These are phyloP conservation scores for Kurtzmaniella natalensis DNA, from an alignment of 1,139 yeast species.

Conservation along the genomic window DNA sequence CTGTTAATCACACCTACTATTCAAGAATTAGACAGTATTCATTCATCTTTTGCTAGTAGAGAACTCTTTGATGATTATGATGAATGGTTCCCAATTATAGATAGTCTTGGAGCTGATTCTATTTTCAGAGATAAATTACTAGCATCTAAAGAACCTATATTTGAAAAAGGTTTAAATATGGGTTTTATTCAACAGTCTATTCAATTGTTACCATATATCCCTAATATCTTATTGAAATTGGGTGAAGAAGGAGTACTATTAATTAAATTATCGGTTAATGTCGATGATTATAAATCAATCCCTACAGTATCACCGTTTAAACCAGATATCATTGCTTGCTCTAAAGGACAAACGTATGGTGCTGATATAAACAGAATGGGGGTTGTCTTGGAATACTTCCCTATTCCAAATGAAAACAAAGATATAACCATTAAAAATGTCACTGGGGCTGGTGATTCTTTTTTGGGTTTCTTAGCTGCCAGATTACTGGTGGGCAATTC, in stretches of 20 bases:
- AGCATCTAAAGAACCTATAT: slow-evolving; percentile 16
- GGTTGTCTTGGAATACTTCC: slow-evolving; percentile 59
- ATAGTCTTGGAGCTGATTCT: slow-evolving; percentile 51
- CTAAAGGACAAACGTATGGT: slow-evolving; percentile 16
- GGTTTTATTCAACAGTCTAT: slow-evolving; percentile 71
- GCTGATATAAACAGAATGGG: slow-evolving; percentile 32
- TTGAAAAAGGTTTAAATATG: slow-evolving; percentile 23
- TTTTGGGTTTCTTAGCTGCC: slow-evolving; percentile 48
- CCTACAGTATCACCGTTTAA: slow-evolving; percentile 32
- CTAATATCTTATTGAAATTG: slow-evolving; percentile 61
- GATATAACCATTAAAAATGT: slow-evolving; percentile 42
- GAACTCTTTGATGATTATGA: slow-evolving; percentile 59
- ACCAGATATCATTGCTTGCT: slow-evolving; percentile 22
- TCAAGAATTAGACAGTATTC: slow-evolving; percentile 54
- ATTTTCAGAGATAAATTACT: slow-evolving; percentile 38
- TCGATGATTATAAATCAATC: slow-evolving; percentile 27
- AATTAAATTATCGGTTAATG: slow-evolving; percentile 30
- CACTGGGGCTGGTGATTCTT: slow-evolving; percentile 74
- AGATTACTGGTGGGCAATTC: slow-evolving; percentile 18
- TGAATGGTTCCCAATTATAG: slow-evolving; percentile 72
- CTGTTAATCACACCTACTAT: slow-evolving; percentile 64
- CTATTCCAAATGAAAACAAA: slow-evolving; percentile 38
- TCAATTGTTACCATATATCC: slow-evolving; percentile 67
- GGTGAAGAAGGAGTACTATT: slow-evolving; percentile 63
- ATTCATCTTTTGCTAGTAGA: slow-evolving; percentile 39